Conservation (phyloP, 2,329 filamentous ascomycete genomes). For the Amauroascus verrucosus region DNA sequence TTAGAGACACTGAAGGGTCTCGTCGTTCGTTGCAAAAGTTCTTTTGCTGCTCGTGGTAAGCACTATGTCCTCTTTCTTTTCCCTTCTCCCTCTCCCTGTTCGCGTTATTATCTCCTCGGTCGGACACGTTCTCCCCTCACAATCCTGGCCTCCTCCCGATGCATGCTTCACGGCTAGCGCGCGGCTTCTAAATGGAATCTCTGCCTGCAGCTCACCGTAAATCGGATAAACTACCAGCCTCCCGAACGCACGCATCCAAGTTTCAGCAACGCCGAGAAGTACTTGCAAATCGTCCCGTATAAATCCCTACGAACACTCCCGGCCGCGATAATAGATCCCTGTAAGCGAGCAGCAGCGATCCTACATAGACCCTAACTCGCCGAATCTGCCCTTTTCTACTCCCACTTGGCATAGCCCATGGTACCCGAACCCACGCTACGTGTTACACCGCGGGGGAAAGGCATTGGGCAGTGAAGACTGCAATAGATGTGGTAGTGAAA, state of each 20-base stretch:
- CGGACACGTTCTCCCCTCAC: background rate
- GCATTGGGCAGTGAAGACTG: constrained; percentile 2
- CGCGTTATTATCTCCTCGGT: background rate
- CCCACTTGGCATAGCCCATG: constrained; percentile 11
- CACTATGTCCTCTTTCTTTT: background rate
- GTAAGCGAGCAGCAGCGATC: constrained; percentile 8
- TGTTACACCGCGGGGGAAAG: constrained; percentile 8
- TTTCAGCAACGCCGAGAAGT: constrained; percentile 1
- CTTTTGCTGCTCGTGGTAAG: background rate
- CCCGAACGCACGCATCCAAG: background rate
- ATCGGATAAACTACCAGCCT: background rate
- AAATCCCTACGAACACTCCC: constrained; percentile 2
- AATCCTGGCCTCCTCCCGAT: background rate
- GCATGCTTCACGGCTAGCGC: background rate
- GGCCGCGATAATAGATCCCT: constrained; percentile 7
- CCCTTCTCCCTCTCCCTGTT: background rate
- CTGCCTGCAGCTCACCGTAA: background rate
- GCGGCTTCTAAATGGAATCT: background rate
- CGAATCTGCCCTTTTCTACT: constrained; percentile 8
- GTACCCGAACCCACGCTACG: constrained; percentile 5
- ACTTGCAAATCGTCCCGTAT: constrained; percentile 2
- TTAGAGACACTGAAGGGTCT: background rate
- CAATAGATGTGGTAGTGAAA: constrained; percentile 13
- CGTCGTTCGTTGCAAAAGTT: too few relatives aligned
- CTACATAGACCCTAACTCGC: constrained; percentile 5